phyloP scores from a whole-genome alignment of 2,329 filamentous ascomycete genomes.

The Clarireedia paspali region DNA sequence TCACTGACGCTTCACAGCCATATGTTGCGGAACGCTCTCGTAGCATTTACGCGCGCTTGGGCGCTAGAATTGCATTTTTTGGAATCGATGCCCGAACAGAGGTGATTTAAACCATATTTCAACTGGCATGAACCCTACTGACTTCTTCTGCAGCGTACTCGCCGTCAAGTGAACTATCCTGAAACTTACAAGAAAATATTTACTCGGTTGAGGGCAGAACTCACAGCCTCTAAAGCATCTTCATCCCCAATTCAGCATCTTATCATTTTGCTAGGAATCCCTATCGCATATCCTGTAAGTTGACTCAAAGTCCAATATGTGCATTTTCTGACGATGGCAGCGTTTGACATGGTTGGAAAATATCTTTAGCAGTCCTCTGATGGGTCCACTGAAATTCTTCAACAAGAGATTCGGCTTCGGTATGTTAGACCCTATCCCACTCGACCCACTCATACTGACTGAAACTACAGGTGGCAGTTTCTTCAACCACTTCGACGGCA shows the following conservation, averaged over 20 bases:
- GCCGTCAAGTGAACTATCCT: constrained; percentile 90
- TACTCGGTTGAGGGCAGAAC: constrained; percentile 63
- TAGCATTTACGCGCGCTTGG: constrained; percentile 78
- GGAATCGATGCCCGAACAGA: constrained; percentile 92
- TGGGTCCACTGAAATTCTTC: constrained; percentile 80
- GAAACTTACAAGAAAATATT: constrained; percentile 85
- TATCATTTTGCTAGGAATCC: constrained; percentile 79
- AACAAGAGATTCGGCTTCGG: constrained; percentile 82
- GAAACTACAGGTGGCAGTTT: constrained; percentile 55
- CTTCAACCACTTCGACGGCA: constrained; percentile 93
- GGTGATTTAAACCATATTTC: constrained; percentile 28
- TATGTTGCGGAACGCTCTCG: constrained; percentile 86
- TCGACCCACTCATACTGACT: not conserved
- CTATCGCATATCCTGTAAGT: constrained; percentile 71
- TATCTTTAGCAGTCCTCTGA: constrained; percentile 75
- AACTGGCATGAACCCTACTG: not conserved
- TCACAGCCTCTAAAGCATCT: constrained; percentile 55
- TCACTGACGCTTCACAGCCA: constrained; percentile 38
- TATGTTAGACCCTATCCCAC: constrained; percentile 22
- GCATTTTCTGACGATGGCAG: constrained; percentile 29
- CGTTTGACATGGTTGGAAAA: constrained; percentile 96
- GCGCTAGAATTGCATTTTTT: constrained; percentile 74
- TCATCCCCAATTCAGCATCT: constrained; percentile 81
- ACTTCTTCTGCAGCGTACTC: constrained; percentile 50
- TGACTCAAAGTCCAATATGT: constrained; percentile 22